Conservation (phyloP, 108 stramenopile species). For the Stephanodiscus triporus region DNA sequence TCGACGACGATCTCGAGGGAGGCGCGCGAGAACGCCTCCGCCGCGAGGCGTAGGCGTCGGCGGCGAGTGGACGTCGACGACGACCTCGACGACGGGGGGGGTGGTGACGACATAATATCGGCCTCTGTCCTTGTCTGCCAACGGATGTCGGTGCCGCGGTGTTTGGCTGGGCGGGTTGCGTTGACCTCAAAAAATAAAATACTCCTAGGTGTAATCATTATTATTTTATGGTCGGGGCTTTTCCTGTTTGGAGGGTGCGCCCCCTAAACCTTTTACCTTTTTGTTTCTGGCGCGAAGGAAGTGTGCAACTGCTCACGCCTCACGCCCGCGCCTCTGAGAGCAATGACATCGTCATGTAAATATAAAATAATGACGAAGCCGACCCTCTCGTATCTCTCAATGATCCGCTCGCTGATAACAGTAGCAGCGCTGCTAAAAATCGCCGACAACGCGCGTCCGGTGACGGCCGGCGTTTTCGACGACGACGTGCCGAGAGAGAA, state of each 20-base stretch:
- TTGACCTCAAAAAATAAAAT: too few species aligned
- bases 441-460: not conserved
- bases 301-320: too few species aligned
- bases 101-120: not conserved
- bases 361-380: not conserved
- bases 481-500: slow-evolving; percentile 64
- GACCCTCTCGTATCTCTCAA: not conserved
- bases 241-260: too few species aligned
- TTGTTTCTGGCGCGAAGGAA: too few species aligned
- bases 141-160: too few species aligned
- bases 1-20: not conserved
- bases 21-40: not conserved
- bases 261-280: not conserved
- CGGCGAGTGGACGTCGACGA: not conserved
- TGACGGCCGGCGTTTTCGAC: not conserved
- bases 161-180: too few species aligned
- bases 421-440: not conserved
- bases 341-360: not conserved
- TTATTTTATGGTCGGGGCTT: too few species aligned
- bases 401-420: not conserved
- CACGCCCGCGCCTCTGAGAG: not conserved
- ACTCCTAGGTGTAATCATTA: too few species aligned
- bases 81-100: not conserved
- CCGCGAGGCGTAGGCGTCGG: not conserved
- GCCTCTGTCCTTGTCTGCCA: too few species aligned